Percentiles rank a stretch among this genome's conserved stretches.
These are phyloP conservation scores for Tricholoma sp. DNA, from an alignment of 768 basidiomycete genomes.

Conservation along the genomic window DNA sequence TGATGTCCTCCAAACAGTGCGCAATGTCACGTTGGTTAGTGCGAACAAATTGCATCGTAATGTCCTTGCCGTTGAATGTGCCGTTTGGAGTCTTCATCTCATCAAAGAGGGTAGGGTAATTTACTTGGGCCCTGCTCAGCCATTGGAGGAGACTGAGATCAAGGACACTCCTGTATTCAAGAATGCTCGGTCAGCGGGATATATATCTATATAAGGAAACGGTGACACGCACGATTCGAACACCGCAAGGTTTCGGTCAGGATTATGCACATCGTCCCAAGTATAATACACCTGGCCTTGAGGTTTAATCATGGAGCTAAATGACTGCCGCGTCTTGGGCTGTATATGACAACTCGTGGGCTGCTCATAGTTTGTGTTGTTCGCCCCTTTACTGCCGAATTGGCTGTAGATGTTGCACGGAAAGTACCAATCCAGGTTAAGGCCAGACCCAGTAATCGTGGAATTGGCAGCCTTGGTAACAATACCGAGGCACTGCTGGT, in stretches of 20 bases:
- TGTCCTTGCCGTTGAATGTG: slow-evolving; percentile 76
- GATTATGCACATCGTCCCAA: slow-evolving; percentile 77
- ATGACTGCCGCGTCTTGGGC: slow-evolving; percentile 42
- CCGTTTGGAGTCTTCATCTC: slow-evolving; percentile 63
- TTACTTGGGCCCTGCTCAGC: slow-evolving; percentile 77
- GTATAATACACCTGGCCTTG: slow-evolving; percentile 90
- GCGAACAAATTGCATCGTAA: slow-evolving; percentile 82
- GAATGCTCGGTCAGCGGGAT: background rate
- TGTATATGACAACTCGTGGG: slow-evolving; percentile 71
- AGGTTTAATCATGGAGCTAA: slow-evolving; percentile 41
- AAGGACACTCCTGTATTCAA: slow-evolving; percentile 62
- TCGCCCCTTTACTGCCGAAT: slow-evolving; percentile 52
- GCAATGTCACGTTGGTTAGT: slow-evolving; percentile 62
- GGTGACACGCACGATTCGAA: slow-evolving; percentile 74
- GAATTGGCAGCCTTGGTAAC: slow-evolving; percentile 70
- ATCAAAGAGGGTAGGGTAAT: slow-evolving; percentile 81
- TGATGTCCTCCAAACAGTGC: slow-evolving; percentile 79
- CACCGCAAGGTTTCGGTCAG: slow-evolving; percentile 80
- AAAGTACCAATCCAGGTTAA: slow-evolving; percentile 87
- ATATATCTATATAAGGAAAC: background rate
- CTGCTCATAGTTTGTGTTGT: slow-evolving; percentile 63
- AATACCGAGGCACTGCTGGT: slow-evolving; percentile 73
- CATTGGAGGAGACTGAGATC: slow-evolving; percentile 82
- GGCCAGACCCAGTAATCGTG: slow-evolving; percentile 59
- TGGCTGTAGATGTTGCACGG: slow-evolving; percentile 92